These are phyloP conservation scores for Antrodiella citrinella DNA, from an alignment of 768 basidiomycete genomes.

Conservation along the genomic window DNA sequence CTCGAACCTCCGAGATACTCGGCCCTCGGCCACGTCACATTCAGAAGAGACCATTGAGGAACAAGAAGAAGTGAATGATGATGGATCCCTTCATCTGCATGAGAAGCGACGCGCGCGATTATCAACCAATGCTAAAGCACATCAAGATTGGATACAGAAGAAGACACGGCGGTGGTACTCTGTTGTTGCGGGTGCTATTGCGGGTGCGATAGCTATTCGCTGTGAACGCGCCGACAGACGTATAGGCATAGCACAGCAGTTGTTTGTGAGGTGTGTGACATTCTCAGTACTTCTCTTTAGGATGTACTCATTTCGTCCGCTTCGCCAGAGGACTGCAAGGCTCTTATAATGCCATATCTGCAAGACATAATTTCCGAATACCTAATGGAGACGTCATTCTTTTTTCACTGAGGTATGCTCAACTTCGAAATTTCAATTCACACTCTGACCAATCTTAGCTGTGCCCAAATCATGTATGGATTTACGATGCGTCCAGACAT, in stretches of 20 bases:
- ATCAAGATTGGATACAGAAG: slow-evolving; percentile 54
- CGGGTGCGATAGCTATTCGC: slow-evolving; percentile 63
- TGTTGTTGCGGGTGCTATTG: slow-evolving; percentile 67
- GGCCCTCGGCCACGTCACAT: not conserved
- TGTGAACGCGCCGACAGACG: slow-evolving; percentile 66
- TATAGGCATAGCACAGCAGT: slow-evolving; percentile 68
- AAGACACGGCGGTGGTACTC: slow-evolving; percentile 71
- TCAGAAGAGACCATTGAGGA: slow-evolving; percentile 1
- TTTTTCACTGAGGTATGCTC: slow-evolving; percentile 65
- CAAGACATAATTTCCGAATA: slow-evolving; percentile 54
- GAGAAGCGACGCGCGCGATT: slow-evolving; percentile 34
- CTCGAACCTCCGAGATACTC: slow-evolving; percentile 1
- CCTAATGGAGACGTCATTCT: slow-evolving; percentile 80
- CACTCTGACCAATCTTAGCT: too few relatives aligned
- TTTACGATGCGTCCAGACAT: slow-evolving; percentile 75
- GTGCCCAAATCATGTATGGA: slow-evolving; percentile 78
- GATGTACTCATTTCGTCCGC: too few relatives aligned
- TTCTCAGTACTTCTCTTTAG: not conserved
- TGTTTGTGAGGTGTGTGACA: slow-evolving; percentile 68
- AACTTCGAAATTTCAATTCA: too few relatives aligned
- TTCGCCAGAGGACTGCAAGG: slow-evolving; percentile 64
- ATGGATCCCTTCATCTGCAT: not conserved
- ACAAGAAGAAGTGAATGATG: slow-evolving; percentile 9
- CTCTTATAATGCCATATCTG: slow-evolving; percentile 71
- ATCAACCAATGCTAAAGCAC: slow-evolving; percentile 54